Evolutionary conservation across 345 rosid genomes (phyloP).

Genomic region (Citrus cavaleriei): DNA sequence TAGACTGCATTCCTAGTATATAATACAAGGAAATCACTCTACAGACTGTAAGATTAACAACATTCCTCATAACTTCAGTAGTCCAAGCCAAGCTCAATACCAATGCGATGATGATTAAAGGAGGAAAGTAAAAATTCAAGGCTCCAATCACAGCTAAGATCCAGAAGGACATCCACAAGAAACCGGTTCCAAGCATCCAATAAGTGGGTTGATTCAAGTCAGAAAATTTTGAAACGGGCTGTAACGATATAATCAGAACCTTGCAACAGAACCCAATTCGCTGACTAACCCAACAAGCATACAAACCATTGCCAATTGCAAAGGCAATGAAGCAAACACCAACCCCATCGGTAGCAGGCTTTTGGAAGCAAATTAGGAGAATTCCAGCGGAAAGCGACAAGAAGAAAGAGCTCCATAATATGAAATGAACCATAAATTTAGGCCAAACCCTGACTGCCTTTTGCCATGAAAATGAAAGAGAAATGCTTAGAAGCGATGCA

Average conservation of each 20-base stretch:
- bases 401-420: conserved; percentile 70
- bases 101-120: conserved; percentile 52
- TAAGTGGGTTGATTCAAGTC: conserved; percentile 79
- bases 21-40: conserved; percentile 74
- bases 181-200: conserved; percentile 79
- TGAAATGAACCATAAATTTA: conserved; percentile 75
- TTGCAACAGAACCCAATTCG: conserved; percentile 57
- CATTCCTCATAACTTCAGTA: conserved; percentile 92
- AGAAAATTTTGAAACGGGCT: conserved; percentile 67
- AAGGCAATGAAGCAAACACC: conserved; percentile 78
- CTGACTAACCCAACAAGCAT: conserved; percentile 85
- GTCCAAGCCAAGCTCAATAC: conserved; percentile 73
- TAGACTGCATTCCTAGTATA: conserved; percentile 91
- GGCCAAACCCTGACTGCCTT: conserved; percentile 80
- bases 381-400: conserved; percentile 79
- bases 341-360: conserved; percentile 72
- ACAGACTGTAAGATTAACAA: conserved; percentile 78
- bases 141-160: conserved; percentile 88
- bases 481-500: conserved; percentile 73
- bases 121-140: conserved; percentile 53
- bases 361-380: conserved; percentile 91
- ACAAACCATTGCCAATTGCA: conserved; percentile 80
- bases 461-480: conserved; percentile 89
- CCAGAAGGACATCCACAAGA: conserved; percentile 98
- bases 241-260: conserved; percentile 59